Evolutionary conservation across 768 basidiomycete species (phyloP).

Genomic region (Ephemerocybe angulata): DNA sequence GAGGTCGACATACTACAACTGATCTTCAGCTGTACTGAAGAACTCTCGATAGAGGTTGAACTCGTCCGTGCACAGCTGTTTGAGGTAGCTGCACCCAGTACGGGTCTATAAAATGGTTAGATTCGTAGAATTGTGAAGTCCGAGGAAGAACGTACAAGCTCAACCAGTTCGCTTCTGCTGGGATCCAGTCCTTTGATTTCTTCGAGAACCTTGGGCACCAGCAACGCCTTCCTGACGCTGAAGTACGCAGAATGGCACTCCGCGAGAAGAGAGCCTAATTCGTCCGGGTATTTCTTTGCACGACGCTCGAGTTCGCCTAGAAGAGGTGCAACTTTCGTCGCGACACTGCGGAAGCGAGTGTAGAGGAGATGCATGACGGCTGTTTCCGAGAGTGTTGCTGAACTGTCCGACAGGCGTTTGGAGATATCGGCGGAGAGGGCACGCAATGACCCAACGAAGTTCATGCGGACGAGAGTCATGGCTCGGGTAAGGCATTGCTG

Average conservation of each 20-base stretch:
- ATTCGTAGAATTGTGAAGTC: not conserved
- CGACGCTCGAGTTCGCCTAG: constrained; percentile 83
- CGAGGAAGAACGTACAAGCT: constrained; percentile 51
- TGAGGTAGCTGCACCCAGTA: constrained; percentile 88
- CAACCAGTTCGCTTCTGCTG: constrained; percentile 75
- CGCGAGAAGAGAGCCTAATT: constrained; percentile 69
- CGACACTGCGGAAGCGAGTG: constrained; percentile 76
- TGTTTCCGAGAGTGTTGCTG: constrained; percentile 71
- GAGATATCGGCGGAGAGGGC: constrained; percentile 76
- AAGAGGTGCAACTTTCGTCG: constrained; percentile 70
- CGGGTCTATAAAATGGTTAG: constrained; percentile 56
- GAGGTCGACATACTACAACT: constrained; percentile 39
- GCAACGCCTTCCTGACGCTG: constrained; percentile 61
- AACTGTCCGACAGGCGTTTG: constrained; percentile 59
- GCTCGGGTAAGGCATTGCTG: constrained; percentile 98
- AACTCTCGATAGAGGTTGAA: constrained; percentile 82
- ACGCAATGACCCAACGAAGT: constrained; percentile 82
- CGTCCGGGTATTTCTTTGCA: constrained; percentile 74
- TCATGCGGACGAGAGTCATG: constrained; percentile 98
- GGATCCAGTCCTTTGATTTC: constrained; percentile 86
- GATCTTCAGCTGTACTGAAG: constrained; percentile 81
- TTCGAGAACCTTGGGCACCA: constrained; percentile 69
- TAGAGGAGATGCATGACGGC: constrained; percentile 86
- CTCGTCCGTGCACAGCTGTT: constrained; percentile 87
- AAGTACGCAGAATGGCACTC: constrained; percentile 92